phyloP scores from a whole-genome alignment of 2,329 filamentous ascomycete genomes.

The Xylariales sp. region DNA sequence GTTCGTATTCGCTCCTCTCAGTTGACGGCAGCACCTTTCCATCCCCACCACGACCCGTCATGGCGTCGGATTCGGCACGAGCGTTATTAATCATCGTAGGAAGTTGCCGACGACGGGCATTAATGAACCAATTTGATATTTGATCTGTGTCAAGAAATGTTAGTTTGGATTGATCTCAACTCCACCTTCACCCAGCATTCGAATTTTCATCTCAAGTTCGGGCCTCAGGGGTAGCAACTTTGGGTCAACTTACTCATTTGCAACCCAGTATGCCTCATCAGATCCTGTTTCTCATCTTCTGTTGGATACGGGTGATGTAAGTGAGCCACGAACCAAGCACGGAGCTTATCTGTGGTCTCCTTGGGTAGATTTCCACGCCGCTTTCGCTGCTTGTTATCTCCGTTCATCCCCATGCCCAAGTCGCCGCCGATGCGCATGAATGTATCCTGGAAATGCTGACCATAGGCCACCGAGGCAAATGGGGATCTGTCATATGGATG shows the following conservation, averaged over 20 bases:
- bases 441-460: constrained; percentile 34
- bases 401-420: constrained; percentile 31
- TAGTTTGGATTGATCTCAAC: constrained; percentile 14
- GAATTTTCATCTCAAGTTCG: too few species aligned
- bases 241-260: constrained; percentile 67
- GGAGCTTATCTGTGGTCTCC: constrained; percentile 76
- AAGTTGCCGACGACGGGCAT: constrained; percentile 63
- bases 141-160: constrained; percentile 41
- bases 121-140: constrained; percentile 81
- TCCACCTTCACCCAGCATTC: too few species aligned
- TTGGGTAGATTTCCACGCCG: constrained; percentile 86
- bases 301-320: constrained; percentile 79
- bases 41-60: constrained; percentile 31
- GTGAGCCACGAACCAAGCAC: constrained; percentile 75
- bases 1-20: constrained; percentile 33
- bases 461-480: constrained; percentile 37
- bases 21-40: constrained; percentile 33
- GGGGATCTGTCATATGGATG: constrained; percentile 39
- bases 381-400: constrained; percentile 51
- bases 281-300: constrained; percentile 79
- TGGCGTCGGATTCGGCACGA: constrained; percentile 45
- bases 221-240: too few species aligned
- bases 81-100: constrained; percentile 56
- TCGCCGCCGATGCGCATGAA: constrained; percentile 37
- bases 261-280: constrained; percentile 71